Conservation (phyloP, 352 stramenopile genomes). For the Plasmopara viticola region DNA sequence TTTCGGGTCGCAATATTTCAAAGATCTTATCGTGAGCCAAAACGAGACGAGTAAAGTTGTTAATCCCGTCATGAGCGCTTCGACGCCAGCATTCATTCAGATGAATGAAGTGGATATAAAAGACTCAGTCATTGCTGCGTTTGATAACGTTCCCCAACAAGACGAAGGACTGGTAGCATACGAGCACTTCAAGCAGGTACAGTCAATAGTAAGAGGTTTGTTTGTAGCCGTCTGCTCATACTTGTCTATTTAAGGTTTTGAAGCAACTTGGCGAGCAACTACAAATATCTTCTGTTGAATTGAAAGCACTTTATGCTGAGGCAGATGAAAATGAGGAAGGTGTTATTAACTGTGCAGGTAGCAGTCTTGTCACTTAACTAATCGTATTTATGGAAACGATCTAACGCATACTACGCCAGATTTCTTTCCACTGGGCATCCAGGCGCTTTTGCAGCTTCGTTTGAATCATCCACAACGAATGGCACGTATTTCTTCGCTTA, state of each 20-base stretch:
- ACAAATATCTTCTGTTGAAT: conserved; percentile 45
- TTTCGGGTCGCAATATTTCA: conserved; percentile 69
- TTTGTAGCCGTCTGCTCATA: not conserved
- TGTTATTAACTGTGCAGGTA: conserved; percentile 39
- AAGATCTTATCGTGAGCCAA: conserved; percentile 43
- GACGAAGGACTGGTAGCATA: conserved; percentile 34
- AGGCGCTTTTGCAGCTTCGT: conserved; percentile 41
- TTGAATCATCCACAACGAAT: conserved; percentile 40
- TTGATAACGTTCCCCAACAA: conserved; percentile 39
- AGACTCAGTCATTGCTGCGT: conserved; percentile 32
- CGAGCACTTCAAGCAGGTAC: conserved; percentile 41
- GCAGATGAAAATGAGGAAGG: conserved; percentile 59
- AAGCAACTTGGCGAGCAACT: conserved; percentile 28
- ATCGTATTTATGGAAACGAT: not conserved
- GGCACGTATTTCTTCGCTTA: conserved; percentile 32
- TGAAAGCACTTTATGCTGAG: conserved; percentile 57
- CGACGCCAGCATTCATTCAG: conserved; percentile 52
- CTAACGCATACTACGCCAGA: conserved; percentile 18
- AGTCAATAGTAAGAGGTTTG: not conserved
- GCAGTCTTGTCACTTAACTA: not conserved
- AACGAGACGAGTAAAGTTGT: conserved; percentile 12
- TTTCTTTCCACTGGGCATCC: conserved; percentile 44
- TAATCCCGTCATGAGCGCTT: conserved; percentile 8
- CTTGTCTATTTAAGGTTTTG: not conserved
- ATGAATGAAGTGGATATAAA: conserved; percentile 54